Percentiles rank a stretch among this genome's conserved stretches.
These are phyloP conservation scores for Coemansia sp. DNA, from an alignment of 192 early-diverging fungal genomes.

Conservation along the genomic window DNA sequence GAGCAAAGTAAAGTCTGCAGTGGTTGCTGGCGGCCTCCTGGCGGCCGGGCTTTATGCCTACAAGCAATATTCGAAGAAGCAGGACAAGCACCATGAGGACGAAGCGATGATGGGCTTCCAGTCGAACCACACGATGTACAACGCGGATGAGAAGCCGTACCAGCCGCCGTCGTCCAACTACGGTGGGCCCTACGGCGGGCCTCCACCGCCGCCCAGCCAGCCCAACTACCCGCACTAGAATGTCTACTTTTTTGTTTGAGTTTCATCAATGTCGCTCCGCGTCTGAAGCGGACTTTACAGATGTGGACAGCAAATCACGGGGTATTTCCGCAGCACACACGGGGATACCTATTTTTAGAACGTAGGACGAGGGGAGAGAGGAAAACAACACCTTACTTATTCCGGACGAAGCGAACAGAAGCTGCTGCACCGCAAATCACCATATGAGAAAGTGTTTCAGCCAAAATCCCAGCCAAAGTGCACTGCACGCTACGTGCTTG, in stretches of 20 bases:
- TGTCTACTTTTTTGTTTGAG: background rate
- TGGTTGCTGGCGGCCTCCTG: background rate
- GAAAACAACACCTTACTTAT: too few species aligned
- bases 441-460: background rate
- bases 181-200: background rate
- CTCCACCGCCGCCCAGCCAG: background rate
- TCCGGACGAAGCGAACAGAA: background rate
- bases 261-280: background rate
- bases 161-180: background rate
- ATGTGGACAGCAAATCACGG: constrained; percentile 5
- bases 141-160: background rate
- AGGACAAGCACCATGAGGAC: background rate
- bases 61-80: too few species aligned
- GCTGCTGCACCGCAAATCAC: background rate
- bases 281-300: background rate
- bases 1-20: constrained; percentile 2
- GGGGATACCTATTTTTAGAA: constrained; percentile 8
- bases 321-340: constrained; percentile 2
- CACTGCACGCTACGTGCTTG: too few species aligned
- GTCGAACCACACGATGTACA: background rate
- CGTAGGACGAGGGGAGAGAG: constrained; percentile 2
- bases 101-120: background rate
- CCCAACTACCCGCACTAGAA: background rate
- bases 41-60: background rate
- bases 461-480: too few species aligned